Conservation (phyloP, 257 asterid genomes). For the Anisodus acutangulus region DNA sequence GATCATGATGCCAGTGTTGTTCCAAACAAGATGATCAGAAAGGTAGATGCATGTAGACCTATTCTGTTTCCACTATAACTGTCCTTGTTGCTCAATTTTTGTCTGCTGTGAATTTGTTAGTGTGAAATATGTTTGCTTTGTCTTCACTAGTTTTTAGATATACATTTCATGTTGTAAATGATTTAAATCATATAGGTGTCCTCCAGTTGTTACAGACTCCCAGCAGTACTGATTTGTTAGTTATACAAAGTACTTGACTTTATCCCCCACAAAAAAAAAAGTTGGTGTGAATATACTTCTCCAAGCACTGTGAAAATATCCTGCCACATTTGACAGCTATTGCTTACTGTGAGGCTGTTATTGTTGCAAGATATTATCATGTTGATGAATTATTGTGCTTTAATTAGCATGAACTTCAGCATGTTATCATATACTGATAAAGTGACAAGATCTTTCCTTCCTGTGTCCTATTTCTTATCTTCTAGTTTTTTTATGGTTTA, state of each 20-base stretch:
- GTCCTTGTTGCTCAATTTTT: background rate
- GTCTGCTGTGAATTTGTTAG: background rate
- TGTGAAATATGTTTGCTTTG: background rate
- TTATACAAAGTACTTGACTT: background rate
- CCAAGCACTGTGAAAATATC: background rate
- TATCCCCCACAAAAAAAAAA: background rate
- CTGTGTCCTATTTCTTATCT: background rate
- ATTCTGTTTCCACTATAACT: conserved; percentile 19
- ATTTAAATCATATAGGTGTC: background rate
- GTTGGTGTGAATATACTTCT: background rate
- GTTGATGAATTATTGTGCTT: background rate
- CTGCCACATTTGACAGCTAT: background rate
- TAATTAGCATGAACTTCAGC: conserved; percentile 19
- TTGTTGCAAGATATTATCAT: background rate
- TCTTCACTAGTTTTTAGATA: background rate
- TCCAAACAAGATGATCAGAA: conserved; percentile 62
- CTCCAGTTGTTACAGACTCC: conserved; percentile 12
- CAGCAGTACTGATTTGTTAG: background rate
- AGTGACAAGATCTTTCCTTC: conserved; percentile 20
- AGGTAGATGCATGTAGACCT: conserved; percentile 48
- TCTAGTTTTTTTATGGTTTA: background rate
- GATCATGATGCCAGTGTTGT: conserved; percentile 44
- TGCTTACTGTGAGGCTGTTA: background rate
- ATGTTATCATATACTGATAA: background rate
- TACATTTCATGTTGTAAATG: background rate